Evolutionary conservation across 75 land plant genomes (phyloP), one percentile per base, ranked within the genome.

Genomic region (Cupressus sempervirens): DNA sequence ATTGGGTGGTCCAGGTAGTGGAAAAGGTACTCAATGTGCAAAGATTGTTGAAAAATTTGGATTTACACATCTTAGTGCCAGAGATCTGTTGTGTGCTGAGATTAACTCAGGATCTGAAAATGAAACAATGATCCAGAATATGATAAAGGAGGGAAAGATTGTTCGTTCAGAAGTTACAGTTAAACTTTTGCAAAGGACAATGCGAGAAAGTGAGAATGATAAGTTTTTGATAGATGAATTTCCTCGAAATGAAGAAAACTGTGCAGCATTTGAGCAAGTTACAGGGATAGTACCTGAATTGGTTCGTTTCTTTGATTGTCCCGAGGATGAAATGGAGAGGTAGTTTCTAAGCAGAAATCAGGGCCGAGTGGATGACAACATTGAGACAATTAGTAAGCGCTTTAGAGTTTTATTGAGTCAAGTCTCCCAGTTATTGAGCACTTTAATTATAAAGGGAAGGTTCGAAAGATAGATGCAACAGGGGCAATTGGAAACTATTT

Each of bases 201-300:
- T 98, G 93, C 85, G 54, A 38, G 91, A 94, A 85, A 93, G 87
- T 89, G 93, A 86, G 32, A 95, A 93, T 75, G 91, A 96, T 85
- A 98, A 96, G 80, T 93, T 98, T 85, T 89, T 98, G 70, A 96
- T 98, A 89, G 99, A 98, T 91, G 96, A 98, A 15, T 98, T 98
- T 83, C 99, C 99, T 68, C 91, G 99, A 35, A 96, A 98, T 86
- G 95, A 98, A 84, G 99, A 98, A 87, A 97, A 97, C 74, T 93
- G 99, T 83, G 94, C 93, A 65, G 95, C 95, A 75, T 97, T 97
- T 91, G 99, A 96, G 88, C 68, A 32, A 58, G 93, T 93, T 83
- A 94, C 95, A 46, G 89, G 90, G 76, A 92, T 96, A 52, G 90
- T 84, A 26, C 98, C 98, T 34, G 92, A 88, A 56, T 94, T 96